Evolutionary conservation across 192 early-diverging fungal species (phyloP).

Genomic region (Lobosporangium transversale): DNA sequence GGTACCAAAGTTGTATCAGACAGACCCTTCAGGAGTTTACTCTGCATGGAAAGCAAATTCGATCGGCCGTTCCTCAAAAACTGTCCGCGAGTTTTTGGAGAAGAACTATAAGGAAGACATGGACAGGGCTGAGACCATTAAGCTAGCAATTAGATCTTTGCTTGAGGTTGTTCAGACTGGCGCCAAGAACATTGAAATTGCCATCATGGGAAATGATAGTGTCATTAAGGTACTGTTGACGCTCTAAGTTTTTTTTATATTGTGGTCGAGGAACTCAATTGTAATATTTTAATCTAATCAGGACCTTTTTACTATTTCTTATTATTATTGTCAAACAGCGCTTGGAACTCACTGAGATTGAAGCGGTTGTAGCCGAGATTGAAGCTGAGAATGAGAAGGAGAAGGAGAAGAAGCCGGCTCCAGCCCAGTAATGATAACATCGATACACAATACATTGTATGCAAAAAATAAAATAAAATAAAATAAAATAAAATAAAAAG

Average conservation of each 20-base stretch:
- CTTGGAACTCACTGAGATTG: slow-evolving; percentile 69
- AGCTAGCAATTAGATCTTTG: slow-evolving; percentile 90
- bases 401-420: slow-evolving; percentile 62
- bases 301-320: not conserved
- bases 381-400: slow-evolving; percentile 89
- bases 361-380: slow-evolving; percentile 88
- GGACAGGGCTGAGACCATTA: slow-evolving; percentile 81
- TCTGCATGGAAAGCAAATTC: slow-evolving; percentile 99
- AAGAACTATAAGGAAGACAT: slow-evolving; percentile 95
- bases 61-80: slow-evolving; percentile 96
- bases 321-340: too few relatives aligned
- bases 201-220: slow-evolving; percentile 85
- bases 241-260: not conserved
- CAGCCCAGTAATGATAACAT: slow-evolving; percentile 29
- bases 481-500: too few relatives aligned
- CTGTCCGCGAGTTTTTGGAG: slow-evolving; percentile 97
- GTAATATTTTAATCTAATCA: not conserved
- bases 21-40: slow-evolving; percentile 98
- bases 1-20: slow-evolving; percentile 94
- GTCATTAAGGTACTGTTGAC: slow-evolving; percentile 66
- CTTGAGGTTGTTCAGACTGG: slow-evolving; percentile 99
- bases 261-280: too few relatives aligned
- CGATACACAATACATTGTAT: too few relatives aligned
- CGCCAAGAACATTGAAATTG: slow-evolving; percentile 99
- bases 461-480: too few relatives aligned